Evolutionary conservation across 2,329 filamentous ascomycete genomes (phyloP).

Genomic region (Samsoniella hepiali): DNA sequence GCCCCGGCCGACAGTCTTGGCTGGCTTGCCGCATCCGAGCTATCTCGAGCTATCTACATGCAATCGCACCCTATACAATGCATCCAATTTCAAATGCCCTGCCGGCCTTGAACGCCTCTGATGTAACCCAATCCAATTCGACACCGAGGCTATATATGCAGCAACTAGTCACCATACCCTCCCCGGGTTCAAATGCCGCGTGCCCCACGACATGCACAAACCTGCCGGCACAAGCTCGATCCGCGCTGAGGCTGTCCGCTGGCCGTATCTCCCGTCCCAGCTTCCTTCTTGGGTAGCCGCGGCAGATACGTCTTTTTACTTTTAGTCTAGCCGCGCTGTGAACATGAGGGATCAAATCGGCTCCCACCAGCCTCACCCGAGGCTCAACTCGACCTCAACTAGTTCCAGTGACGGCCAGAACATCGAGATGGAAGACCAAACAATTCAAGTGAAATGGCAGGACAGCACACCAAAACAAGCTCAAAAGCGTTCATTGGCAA

Average conservation of each 20-base stretch:
- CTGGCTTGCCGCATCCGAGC: background rate
- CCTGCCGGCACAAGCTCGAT: background rate
- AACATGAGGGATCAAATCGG: background rate
- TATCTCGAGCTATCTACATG: background rate
- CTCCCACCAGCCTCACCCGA: background rate
- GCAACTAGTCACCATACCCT: background rate
- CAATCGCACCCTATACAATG: conserved; percentile 4
- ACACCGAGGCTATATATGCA: background rate
- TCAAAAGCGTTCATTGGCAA: background rate
- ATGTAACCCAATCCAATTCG: background rate
- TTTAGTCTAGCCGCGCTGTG: background rate
- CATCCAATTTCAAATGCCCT: background rate
- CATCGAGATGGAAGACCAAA: background rate
- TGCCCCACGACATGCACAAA: background rate
- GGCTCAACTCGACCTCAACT: background rate
- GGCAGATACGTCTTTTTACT: background rate
- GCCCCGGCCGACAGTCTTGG: background rate
- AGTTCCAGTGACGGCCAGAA: background rate
- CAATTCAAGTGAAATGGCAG: background rate
- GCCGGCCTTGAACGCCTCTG: background rate
- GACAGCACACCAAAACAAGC: background rate
- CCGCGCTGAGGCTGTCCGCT: background rate
- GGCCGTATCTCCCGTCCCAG: background rate
- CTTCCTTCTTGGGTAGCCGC: conserved; percentile 13
- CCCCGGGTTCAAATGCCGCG: background rate